phyloP scores from a whole-genome alignment of 2,329 filamentous ascomycete genomes.

The Purpureocillium lavendulum region DNA sequence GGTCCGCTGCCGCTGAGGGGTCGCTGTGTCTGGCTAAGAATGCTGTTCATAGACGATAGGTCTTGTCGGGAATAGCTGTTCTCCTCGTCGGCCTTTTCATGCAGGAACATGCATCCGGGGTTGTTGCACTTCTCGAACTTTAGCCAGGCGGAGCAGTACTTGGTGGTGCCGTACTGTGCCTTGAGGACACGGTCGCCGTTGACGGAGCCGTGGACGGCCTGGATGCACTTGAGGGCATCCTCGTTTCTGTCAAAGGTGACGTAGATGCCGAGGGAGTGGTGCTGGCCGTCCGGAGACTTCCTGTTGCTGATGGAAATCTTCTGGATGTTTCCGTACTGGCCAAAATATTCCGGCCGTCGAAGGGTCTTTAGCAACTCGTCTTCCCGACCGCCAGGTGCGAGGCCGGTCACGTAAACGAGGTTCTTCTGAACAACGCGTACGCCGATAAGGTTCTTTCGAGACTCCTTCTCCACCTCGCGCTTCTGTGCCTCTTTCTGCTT shows the following conservation, averaged over 20 bases:
- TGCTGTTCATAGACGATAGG: constrained; percentile 87
- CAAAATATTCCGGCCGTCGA: constrained; percentile 87
- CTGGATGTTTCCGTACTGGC: constrained; percentile 95
- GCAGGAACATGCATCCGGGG: constrained; percentile 93
- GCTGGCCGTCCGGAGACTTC: constrained; percentile 66
- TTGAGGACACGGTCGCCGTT: constrained; percentile 83
- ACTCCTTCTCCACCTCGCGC: constrained; percentile 90
- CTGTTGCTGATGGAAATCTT: constrained; percentile 98
- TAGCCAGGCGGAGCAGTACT: constrained; percentile 96
- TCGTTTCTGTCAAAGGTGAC: constrained; percentile 94
- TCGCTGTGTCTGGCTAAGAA: constrained; percentile 67
- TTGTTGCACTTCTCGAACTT: constrained; percentile 93
- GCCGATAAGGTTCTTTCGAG: constrained; percentile 90
- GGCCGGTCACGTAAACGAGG: constrained; percentile 91
- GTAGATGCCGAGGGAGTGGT: constrained; percentile 90
- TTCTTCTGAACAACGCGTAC: constrained; percentile 98
- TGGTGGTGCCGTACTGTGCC: constrained; percentile 80
- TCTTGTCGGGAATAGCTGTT: constrained; percentile 95
- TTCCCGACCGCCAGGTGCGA: constrained; percentile 86
- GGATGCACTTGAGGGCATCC: constrained; percentile 84
- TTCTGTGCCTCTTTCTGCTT: constrained; percentile 95
- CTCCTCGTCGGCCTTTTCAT: constrained; percentile 96
- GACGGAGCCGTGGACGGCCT: constrained; percentile 82
- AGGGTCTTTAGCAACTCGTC: constrained; percentile 87
- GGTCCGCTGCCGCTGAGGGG: constrained; percentile 29